Evolutionary conservation across 2,329 filamentous ascomycete genomes (phyloP), one percentile per base, ranked within the genome.

Genomic region (Diplodia seriata): DNA sequence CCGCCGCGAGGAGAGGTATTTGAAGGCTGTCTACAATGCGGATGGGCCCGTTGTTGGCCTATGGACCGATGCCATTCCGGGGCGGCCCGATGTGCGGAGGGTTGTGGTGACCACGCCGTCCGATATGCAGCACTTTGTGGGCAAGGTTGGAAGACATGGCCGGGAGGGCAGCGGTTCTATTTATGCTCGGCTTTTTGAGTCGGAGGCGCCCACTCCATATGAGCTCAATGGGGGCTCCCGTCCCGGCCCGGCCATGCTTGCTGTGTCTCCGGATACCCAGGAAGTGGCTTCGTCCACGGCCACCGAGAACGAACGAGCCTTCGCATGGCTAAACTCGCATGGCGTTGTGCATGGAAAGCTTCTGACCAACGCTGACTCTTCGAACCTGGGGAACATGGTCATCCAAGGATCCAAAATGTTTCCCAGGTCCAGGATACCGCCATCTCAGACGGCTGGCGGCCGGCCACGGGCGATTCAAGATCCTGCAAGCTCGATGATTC

Each of bases 261-360:
- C 89, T 1, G 85, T 96, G 18, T 94, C 93, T 18, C 93, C 94
- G 0, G 91, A 97, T 71, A 79, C 85, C 1, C 72, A 87, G 18
- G 88, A 90, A 72, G 81, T 75, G 4, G 70, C 73, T 12, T 68
- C 71, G 12, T 73, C 78, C 8, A 87, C 90, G 51, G 86, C 89
- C 61, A 80, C 84, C 5, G 80, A 84, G 12, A 81, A 84, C 0
- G 92, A 95, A 76, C 85, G 91, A 65, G 87, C 89, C 43, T 99
- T 93, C 80, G 95, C 93, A 0, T 99, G 95, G 95, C 85, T 98
- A 4, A 93, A 90, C 11, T 89, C 90, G 0, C 90, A 97, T 71
- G 94, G 95, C 8, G 87, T 98, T 3, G 92, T 92, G 70, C 91
- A 97, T 74, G 95, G 95, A n/a, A 90, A 88, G 70, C 84, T 99